Percentiles rank a stretch among this genome's conserved stretches.
Conservation (phyloP, 495 filamentous ascomycete species). For the Talaromyces borbonicus region DNA sequence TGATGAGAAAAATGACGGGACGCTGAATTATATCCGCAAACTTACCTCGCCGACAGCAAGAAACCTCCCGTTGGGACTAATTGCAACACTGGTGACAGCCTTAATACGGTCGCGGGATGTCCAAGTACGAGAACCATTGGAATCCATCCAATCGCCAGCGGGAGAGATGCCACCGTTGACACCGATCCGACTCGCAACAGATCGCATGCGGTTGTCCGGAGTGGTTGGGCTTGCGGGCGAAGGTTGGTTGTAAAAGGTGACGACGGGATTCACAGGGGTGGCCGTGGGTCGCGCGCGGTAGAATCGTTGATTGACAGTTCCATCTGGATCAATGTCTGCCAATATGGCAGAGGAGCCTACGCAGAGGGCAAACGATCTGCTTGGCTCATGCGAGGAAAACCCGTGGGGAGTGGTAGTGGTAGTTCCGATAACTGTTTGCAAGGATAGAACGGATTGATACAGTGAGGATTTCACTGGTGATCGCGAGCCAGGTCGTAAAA, state of each 20-base stretch:
- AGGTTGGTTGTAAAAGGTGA: slow-evolving; percentile 50
- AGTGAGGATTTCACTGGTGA: slow-evolving; percentile 48
- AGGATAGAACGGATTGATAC: slow-evolving; percentile 48
- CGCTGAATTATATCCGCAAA: not conserved
- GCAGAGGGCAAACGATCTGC: slow-evolving; percentile 70
- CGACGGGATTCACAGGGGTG: slow-evolving; percentile 48
- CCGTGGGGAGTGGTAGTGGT: slow-evolving; percentile 76
- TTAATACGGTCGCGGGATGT: slow-evolving; percentile 84
- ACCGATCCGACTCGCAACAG: slow-evolving; percentile 23
- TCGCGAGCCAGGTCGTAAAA: slow-evolving; percentile 48
- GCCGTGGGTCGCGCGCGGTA: slow-evolving; percentile 80
- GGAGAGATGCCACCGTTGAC: slow-evolving; percentile 27
- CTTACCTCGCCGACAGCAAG: slow-evolving; percentile 83
- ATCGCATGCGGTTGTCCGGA: slow-evolving; percentile 28
- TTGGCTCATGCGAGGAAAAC: slow-evolving; percentile 69
- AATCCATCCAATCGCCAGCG: slow-evolving; percentile 44
- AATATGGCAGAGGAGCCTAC: slow-evolving; percentile 91
- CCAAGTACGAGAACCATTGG: slow-evolving; percentile 58
- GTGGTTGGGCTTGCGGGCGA: slow-evolving; percentile 46
- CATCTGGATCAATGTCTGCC: slow-evolving; percentile 64
- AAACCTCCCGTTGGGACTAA: slow-evolving; percentile 82
- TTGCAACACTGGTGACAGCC: slow-evolving; percentile 87
- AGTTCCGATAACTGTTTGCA: slow-evolving; percentile 80
- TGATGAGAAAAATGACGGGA: slow-evolving; percentile 3
- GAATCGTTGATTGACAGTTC: slow-evolving; percentile 70